Evolutionary conservation across 1,139 yeast genomes (phyloP).

Genomic region (Saccharomycopsis phalli): DNA sequence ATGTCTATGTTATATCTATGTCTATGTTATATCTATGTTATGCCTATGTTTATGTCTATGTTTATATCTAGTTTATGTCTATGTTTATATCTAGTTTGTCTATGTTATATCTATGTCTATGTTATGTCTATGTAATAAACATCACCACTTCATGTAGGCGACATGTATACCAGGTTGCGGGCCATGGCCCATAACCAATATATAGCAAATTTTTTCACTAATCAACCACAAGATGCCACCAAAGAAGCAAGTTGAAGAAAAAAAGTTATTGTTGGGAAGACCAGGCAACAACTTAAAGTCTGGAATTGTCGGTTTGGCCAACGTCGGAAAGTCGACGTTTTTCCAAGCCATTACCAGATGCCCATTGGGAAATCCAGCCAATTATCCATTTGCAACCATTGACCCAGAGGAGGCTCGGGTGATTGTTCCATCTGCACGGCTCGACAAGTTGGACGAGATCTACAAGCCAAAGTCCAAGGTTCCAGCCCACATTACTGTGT

Average conservation of each 20-base stretch:
- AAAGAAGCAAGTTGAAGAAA: slow-evolving; percentile 85
- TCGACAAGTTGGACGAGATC: slow-evolving; percentile 61
- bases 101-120: too few relatives aligned
- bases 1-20: too few relatives aligned
- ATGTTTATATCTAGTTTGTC: too few relatives aligned
- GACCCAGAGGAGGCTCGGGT: slow-evolving; percentile 99
- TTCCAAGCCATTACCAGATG: slow-evolving; percentile 84
- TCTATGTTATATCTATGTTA: too few relatives aligned
- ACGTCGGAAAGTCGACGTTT: slow-evolving; percentile 91
- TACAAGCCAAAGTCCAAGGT: slow-evolving; percentile 82
- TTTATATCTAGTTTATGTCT: too few relatives aligned
- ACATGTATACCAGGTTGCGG: too few relatives aligned
- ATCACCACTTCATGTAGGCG: too few relatives aligned
- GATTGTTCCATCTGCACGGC: slow-evolving; percentile 87
- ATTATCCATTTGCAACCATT: slow-evolving; percentile 96
- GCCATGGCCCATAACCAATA: too few relatives aligned
- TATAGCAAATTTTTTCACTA: too few relatives aligned
- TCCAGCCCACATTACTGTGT: slow-evolving; percentile 89
- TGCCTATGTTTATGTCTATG: too few relatives aligned
- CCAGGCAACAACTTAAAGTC: slow-evolving; percentile 96
- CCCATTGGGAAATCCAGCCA: slow-evolving; percentile 96
- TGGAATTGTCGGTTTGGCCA: slow-evolving; percentile 96
- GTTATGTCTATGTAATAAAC: too few relatives aligned
- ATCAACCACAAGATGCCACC: slow-evolving; percentile 94
- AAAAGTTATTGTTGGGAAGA: slow-evolving; percentile 88